Base-by-base conservation (phyloP, 2,329 filamentous ascomycete genomes). In the Penicillium crustosum region DNA sequence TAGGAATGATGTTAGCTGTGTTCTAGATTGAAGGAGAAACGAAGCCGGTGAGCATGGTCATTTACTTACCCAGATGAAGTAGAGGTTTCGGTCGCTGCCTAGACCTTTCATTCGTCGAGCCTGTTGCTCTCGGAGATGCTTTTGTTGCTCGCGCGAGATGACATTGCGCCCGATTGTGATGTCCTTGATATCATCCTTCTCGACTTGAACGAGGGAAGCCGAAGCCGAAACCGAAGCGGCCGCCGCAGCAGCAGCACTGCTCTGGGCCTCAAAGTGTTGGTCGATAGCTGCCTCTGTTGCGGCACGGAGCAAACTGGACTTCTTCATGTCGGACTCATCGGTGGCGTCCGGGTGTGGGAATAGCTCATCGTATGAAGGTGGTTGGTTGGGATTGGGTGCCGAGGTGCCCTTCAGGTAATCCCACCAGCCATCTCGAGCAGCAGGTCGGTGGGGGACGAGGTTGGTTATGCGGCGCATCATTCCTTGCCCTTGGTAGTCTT, bases 341-440 rank as follows among this genome's bases (percentile, higher is more conserved):
- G 65, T 65, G 31, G 64, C 58, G 33, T 72, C 72, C 25, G 75
- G 70, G 41, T 72, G 70, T 6, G 89, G 90, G 71, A 86, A 94
- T 29, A 94, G 84, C 48, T 93, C 90, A 53, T 92, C 87, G 63
- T 94, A 94, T 0, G 90, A 84, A 10, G 90, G 90, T 9, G 89
- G 89, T 33, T 83, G 79, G 4, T 80, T 77, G 10, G 83, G 75
- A 39, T 76, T 77, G 21, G 75, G 78, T 17, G 77, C 66, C 39
- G 75, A 73, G 51, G 76, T 75, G 9, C 78, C 78, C 33, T 85
- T 85, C 44, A 88, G 82, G 29, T 88, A 76, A 68, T 89, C 86
- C 84, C 86, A 90, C 87, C 88, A 90, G 59, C 82, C 74, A 58
- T 80, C 77, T 53, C 73, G 70, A 2, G 81, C 79, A 21, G 76